Base-by-base conservation (phyloP, 2,329 filamentous ascomycete species). In the Claviceps purpurea region DNA sequence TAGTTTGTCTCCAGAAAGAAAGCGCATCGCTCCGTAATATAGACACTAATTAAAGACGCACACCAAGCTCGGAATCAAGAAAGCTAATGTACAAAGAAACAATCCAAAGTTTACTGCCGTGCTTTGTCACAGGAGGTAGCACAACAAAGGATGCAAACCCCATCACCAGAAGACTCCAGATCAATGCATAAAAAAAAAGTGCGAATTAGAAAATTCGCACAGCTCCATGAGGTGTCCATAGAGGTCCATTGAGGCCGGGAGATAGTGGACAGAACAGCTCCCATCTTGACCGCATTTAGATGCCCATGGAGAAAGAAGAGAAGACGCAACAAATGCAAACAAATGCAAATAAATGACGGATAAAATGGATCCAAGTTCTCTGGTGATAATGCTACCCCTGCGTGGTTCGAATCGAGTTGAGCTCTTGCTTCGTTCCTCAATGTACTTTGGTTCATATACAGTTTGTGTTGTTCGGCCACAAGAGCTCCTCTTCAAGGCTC, bases 11-110 rank as follows among this genome's bases (percentile, higher is more conserved):
- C 30, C 30, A 34, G 0, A 11, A 34, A 34, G 30, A 34, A 34
- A 11, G 10, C 30, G 30, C 30, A 34, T 34, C 30, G 30, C 30
- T 34, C 30, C 30, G 10, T 34, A 4, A 34, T 34, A 34, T 34
- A 34, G 30, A 34, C 30, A 34, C 30, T 11, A 34, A 34, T 34
- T 34, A 34, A 34, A 34, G 10, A 34, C 30, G 10, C 30, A 34
- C 30, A 34, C 30, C 10, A 34, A 34, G 30, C 30, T 34, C 30
- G 10, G 30, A 34, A 34, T 34, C 30, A 34, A 11, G 30, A 34
- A 34, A 11, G 10, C 60, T 62, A 62, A 64, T 63, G 58, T 59
- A 62, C 62, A 65, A 37, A 37, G 14, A 18, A 51, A 55, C 42
- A 51, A 54, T 59, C 58, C 58, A 54, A 57, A 52, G 42, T 54